Evolutionary conservation across 2,329 filamentous ascomycete genomes (phyloP).

Genomic region (Teratosphaeria viscida): DNA sequence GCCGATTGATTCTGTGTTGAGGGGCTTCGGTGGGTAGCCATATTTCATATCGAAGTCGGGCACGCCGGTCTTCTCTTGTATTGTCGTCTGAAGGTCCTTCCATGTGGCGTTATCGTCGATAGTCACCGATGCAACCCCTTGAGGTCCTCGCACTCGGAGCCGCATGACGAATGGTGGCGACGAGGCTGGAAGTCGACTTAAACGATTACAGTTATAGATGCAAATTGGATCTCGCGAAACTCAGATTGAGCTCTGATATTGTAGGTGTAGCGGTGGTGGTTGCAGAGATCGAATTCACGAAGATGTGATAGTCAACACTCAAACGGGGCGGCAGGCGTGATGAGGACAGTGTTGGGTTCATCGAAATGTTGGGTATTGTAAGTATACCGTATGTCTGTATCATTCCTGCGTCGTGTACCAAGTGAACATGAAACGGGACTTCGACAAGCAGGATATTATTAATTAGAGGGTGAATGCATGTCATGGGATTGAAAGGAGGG

Average conservation of each 20-base stretch:
- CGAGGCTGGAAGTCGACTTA: background rate
- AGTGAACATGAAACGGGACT: too few relatives aligned
- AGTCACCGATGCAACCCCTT: constrained; percentile 59
- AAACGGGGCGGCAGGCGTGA: too few relatives aligned
- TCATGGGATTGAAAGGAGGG: background rate
- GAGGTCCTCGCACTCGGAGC: constrained; percentile 64
- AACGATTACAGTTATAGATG: background rate
- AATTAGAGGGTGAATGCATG: too few relatives aligned
- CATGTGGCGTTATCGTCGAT: constrained; percentile 60
- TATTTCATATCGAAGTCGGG: constrained; percentile 65
- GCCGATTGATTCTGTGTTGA: constrained; percentile 50
- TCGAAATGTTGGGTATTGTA: too few relatives aligned
- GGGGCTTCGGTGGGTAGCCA: constrained; percentile 66
- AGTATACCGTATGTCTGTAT: too few relatives aligned
- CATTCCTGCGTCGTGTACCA: too few relatives aligned
- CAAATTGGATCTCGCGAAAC: background rate
- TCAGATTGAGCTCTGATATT: background rate
- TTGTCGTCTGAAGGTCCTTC: constrained; percentile 47
- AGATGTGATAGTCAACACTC: too few relatives aligned
- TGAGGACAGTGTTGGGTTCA: too few relatives aligned
- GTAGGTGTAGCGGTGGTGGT: too few relatives aligned
- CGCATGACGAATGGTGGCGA: constrained; percentile 43
- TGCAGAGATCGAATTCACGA: too few relatives aligned
- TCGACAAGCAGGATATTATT: too few relatives aligned
- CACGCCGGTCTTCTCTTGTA: constrained; percentile 55